Percentiles rank a stretch among this genome's conserved stretches.
These are phyloP conservation scores for Mucor velutinosus DNA, from an alignment of 371 early-diverging fungal species.

Conservation along the genomic window DNA sequence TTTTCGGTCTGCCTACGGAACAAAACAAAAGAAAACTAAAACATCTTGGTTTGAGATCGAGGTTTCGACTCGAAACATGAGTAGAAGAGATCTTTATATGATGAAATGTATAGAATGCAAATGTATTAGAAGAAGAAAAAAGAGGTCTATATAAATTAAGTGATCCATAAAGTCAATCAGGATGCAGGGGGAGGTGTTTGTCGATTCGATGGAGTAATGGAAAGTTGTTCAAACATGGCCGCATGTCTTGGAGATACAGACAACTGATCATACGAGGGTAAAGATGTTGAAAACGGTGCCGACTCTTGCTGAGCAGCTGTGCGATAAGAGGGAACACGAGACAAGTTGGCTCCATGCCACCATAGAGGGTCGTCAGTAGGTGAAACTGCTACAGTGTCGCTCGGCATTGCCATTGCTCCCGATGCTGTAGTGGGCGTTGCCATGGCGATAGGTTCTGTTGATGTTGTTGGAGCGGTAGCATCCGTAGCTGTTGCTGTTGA, in stretches of 20 bases:
- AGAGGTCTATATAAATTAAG: background rate
- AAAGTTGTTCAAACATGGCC: constrained; percentile 18
- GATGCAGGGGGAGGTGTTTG: background rate
- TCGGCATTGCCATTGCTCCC: background rate
- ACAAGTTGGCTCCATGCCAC: constrained; percentile 46
- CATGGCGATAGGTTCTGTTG: background rate
- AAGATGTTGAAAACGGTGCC: constrained; percentile 37
- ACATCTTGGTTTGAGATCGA: background rate
- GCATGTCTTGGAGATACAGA: constrained; percentile 16
- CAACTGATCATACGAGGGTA: constrained; percentile 44
- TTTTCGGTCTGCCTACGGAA: background rate
- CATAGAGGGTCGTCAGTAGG: constrained; percentile 14
- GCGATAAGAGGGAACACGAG: constrained; percentile 47
- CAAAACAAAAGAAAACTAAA: background rate
- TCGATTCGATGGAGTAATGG: constrained; percentile 3
- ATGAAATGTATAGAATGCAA: background rate
- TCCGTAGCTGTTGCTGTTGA: background rate
- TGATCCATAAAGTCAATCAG: background rate
- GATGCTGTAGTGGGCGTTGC: background rate
- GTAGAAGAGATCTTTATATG: background rate
- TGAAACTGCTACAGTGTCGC: background rate
- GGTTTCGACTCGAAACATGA: background rate
- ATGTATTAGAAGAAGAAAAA: background rate
- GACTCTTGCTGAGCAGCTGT: constrained; percentile 42
- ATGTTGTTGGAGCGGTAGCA: background rate